These are phyloP conservation scores for Dryas alaskensis DNA, from an alignment of 306 rosid genomes.

Conservation along the genomic window DNA sequence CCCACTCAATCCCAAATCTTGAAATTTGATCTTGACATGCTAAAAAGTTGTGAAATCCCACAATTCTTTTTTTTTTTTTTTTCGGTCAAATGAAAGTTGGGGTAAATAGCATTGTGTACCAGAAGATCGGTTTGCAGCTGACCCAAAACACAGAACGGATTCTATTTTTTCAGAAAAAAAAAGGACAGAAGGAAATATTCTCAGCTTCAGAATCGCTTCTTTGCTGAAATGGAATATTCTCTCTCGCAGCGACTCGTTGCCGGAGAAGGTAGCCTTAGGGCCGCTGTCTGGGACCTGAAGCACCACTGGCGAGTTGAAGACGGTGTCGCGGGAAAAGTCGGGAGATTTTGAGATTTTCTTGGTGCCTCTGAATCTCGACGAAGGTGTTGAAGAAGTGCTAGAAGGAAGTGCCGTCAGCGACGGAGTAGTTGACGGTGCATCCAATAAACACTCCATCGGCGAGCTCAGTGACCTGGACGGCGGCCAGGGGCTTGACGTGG, in stretches of 20 bases:
- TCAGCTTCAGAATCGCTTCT: slow-evolving; percentile 44
- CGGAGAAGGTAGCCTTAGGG: slow-evolving; percentile 53
- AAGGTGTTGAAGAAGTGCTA: slow-evolving; percentile 93
- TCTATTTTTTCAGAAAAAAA: too few species aligned
- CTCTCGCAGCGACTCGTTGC: slow-evolving; percentile 53
- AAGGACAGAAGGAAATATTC: too few species aligned
- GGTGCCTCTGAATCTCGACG: slow-evolving; percentile 53
- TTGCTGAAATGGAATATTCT: slow-evolving; percentile 63
- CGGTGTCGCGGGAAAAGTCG: background rate
- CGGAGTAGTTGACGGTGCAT: slow-evolving; percentile 64
- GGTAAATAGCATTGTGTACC: too few species aligned
- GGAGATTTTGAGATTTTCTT: slow-evolving; percentile 47
- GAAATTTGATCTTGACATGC: too few species aligned
- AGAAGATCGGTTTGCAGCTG: too few species aligned
- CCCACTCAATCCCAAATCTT: too few species aligned
- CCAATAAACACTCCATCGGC: slow-evolving; percentile 75
- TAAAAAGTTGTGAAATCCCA: too few species aligned
- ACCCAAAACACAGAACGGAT: too few species aligned
- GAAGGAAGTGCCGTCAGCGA: slow-evolving; percentile 76
- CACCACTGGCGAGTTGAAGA: slow-evolving; percentile 60
- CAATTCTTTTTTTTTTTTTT: too few species aligned
- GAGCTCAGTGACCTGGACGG: slow-evolving; percentile 79
- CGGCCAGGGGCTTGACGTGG: slow-evolving; percentile 57
- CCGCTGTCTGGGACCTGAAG: slow-evolving; percentile 60
- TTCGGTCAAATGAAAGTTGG: too few species aligned